These are phyloP conservation scores for Endotrypanum monterogeii DNA, from an alignment of 208 protist genomes.

Conservation along the genomic window DNA sequence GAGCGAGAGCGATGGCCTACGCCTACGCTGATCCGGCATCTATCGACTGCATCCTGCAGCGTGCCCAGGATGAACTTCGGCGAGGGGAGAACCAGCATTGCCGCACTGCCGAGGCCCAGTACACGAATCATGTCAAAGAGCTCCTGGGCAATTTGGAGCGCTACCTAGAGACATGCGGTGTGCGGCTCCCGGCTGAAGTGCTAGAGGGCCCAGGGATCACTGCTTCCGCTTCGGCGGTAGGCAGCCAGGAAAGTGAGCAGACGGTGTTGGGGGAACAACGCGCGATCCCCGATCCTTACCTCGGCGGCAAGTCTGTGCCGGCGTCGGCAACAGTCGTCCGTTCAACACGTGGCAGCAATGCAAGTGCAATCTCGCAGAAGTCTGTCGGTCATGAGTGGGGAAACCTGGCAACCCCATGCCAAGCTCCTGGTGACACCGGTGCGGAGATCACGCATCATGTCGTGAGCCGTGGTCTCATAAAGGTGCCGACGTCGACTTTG, in stretches of 20 bases:
- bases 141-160: conserved; percentile 30
- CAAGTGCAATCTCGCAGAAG: neutral
- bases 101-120: conserved; percentile 19
- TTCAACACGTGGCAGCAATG: neutral
- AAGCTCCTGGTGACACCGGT: neutral
- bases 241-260: conserved; percentile 5
- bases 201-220: conserved; percentile 7
- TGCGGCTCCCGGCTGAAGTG: conserved; percentile 24
- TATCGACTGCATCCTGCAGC: conserved; percentile 33
- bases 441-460: neutral
- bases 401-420: conserved; percentile 4
- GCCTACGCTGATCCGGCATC: conserved; percentile 25
- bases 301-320: neutral
- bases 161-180: conserved; percentile 35
- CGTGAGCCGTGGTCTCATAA: neutral
- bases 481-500: neutral
- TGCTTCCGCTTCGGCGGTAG: conserved; percentile 6
- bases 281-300: neutral
- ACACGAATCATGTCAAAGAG: conserved; percentile 29
- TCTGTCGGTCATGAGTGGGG: neutral
- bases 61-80: conserved; percentile 22
- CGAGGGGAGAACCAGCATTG: conserved; percentile 30
- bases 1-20: conserved; percentile 20
- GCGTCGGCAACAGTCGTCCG: neutral
- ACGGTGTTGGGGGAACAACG: neutral